Conservation (phyloP, 176 grass and related monocot genomes). For the Coix lacrymajobi region DNA sequence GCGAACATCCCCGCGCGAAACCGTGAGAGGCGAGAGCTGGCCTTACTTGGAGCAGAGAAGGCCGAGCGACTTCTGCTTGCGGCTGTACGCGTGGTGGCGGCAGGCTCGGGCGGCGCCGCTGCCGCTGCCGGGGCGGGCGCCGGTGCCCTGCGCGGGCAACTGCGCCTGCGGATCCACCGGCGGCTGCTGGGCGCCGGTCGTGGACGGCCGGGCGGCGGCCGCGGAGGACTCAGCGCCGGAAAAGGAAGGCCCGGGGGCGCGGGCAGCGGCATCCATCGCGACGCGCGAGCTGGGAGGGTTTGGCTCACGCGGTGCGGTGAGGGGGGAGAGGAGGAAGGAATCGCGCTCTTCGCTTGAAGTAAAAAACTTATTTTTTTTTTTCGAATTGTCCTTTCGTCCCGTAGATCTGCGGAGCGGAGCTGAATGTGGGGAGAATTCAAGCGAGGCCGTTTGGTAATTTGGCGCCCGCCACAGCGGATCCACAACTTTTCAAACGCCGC, state of each 20-base stretch:
- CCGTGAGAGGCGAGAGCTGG: neutral
- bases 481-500: constrained; percentile 10
- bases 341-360: neutral
- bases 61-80: constrained; percentile 91
- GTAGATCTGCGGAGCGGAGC: constrained; percentile 14
- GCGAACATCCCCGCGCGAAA: neutral
- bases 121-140: neutral
- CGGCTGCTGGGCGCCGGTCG: neutral
- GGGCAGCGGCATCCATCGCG: neutral
- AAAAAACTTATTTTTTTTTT: neutral
- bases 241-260: neutral
- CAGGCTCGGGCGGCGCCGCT: neutral
- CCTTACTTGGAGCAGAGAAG: constrained; percentile 86
- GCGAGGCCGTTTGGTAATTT: constrained; percentile 3
- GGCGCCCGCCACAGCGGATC: constrained; percentile 2
- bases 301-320: neutral
- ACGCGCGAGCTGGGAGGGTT: neutral
- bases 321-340: neutral
- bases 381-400: neutral
- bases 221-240: neutral
- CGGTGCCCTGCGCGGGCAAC: neutral
- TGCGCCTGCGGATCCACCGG: neutral
- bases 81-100: constrained; percentile 59
- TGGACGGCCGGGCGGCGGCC: neutral
- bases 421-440: neutral